Evolutionary conservation across 345 rosid species (phyloP).

Genomic region (Salix viminalis): DNA sequence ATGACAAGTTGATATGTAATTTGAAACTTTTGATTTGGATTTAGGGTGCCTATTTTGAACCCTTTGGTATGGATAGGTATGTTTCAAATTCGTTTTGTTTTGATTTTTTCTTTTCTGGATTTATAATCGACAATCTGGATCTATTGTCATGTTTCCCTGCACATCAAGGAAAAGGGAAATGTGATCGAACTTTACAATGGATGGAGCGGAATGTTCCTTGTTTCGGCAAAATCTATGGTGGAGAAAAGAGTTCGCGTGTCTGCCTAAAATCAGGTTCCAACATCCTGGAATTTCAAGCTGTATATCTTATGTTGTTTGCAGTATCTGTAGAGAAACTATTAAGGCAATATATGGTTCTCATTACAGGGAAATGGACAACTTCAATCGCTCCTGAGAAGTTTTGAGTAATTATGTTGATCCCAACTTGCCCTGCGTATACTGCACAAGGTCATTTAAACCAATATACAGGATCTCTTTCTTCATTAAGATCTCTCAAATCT

Average conservation of each 20-base stretch:
- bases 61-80: background rate
- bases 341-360: constrained; percentile 57
- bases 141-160: background rate
- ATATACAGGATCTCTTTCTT: background rate
- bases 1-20: background rate
- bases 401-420: constrained; percentile 12
- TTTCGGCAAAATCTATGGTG: background rate
- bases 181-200: background rate
- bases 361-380: constrained; percentile 54
- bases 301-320: too few relatives aligned
- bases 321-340: constrained; percentile 54
- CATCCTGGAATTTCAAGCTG: too few relatives aligned
- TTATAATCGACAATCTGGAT: background rate
- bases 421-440: background rate
- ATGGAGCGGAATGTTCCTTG: background rate
- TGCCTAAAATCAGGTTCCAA: too few relatives aligned
- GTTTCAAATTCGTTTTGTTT: background rate
- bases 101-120: background rate
- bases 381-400: constrained; percentile 43
- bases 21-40: background rate
- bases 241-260: too few relatives aligned
- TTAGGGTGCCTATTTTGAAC: background rate
- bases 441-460: background rate
- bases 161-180: background rate
- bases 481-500: background rate